phyloP scores from a whole-genome alignment of 495 filamentous ascomycete genomes.

The Hyaloscypha bicolor region DNA sequence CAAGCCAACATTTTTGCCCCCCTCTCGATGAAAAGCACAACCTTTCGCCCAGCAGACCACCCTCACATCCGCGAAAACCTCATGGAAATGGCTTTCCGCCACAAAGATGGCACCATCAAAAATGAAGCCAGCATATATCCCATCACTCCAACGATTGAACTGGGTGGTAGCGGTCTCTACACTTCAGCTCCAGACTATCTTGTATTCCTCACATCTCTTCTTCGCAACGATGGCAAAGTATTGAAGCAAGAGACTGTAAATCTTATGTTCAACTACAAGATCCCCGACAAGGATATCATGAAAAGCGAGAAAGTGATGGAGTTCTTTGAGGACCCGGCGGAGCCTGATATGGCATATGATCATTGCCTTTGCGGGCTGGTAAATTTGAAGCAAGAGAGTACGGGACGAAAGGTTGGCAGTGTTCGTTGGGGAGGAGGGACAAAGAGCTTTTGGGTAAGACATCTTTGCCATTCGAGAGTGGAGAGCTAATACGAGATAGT shows the following conservation, averaged over 20 bases:
- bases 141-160: neutral
- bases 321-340: neutral
- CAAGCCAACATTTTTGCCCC: constrained; percentile 57
- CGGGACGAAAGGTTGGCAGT: constrained; percentile 28
- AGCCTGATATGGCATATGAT: constrained; percentile 24
- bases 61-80: constrained; percentile 34
- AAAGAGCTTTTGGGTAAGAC: constrained; percentile 11
- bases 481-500: neutral
- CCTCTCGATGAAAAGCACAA: constrained; percentile 50
- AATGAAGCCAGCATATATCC: constrained; percentile 3
- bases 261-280: constrained; percentile 44
- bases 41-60: constrained; percentile 49
- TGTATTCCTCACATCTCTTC: constrained; percentile 10
- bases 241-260: constrained; percentile 43
- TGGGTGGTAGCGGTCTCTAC: constrained; percentile 16
- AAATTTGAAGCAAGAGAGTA: constrained; percentile 27
- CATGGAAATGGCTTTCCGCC: constrained; percentile 3
- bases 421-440: constrained; percentile 14
- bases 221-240: constrained; percentile 46
- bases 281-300: constrained; percentile 20
- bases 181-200: constrained; percentile 11
- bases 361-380: constrained; percentile 39
- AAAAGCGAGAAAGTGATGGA: constrained; percentile 7
- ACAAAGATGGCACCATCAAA: constrained; percentile 4
- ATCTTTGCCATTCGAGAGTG: neutral